A percentile compares a stretch with the other conserved stretches of the same genome.
Evolutionary conservation across 139 green algal species (phyloP).

Genomic region (Klebsormidium nitens): DNA sequence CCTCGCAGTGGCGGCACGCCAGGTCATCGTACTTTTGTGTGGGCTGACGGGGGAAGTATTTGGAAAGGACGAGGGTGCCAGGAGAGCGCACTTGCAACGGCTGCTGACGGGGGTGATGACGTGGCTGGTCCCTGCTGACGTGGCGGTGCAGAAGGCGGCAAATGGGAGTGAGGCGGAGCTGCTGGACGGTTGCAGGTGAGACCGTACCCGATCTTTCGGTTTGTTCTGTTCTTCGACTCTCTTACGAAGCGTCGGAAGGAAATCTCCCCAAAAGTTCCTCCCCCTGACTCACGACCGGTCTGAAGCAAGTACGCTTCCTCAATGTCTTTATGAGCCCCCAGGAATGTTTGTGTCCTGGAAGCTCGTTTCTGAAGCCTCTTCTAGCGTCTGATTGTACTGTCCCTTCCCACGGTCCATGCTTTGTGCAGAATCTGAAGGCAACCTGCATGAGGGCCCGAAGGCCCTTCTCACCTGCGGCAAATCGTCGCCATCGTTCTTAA

Average conservation of each 20-base stretch:
- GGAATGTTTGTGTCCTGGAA: no score
- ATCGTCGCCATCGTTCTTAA: no score
- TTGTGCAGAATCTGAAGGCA: no score
- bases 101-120: slow-evolving; percentile 58
- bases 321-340: no score
- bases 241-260: slow-evolving; percentile 61
- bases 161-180: slow-evolving; percentile 21
- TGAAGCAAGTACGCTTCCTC: neutral
- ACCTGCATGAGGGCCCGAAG: no score
- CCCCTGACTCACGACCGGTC: slow-evolving; percentile 28
- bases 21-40: slow-evolving; percentile 67
- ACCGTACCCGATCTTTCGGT: neutral
- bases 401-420: no score
- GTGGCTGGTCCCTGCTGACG: slow-evolving; percentile 41
- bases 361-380: no score
- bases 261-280: no score
- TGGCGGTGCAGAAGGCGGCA: slow-evolving; percentile 42
- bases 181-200: neutral
- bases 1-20: slow-evolving; percentile 45
- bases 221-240: neutral
- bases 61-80: slow-evolving; percentile 13
- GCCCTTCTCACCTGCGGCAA: no score
- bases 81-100: slow-evolving; percentile 39
- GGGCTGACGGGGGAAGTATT: slow-evolving; percentile 63
- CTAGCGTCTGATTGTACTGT: no score